Evolutionary conservation across 2,329 filamentous ascomycete species (phyloP), one percentile per base, ranked within the genome.

Genomic region (Berkeleyomyces basicola): DNA sequence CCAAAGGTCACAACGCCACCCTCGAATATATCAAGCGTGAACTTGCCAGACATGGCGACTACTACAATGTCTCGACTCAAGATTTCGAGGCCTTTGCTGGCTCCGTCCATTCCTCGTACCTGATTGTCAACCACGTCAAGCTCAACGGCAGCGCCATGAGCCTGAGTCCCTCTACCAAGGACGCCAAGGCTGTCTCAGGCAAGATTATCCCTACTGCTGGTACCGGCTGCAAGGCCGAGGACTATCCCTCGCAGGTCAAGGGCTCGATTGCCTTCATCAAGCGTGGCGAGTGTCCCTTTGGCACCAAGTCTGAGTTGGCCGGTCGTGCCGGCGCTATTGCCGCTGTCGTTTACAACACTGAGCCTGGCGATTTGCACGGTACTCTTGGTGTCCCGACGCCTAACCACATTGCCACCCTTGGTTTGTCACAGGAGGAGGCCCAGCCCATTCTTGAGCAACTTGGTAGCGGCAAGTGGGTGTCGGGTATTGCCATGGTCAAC

Each of bases 291-390:
- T 93, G 88, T 70, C 67, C 82, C 6, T 93, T 92, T 67, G 86
- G 84, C 9, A 73, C 78, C 64, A 93, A 93, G 75, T 85, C 85
- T 1, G 78, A 78, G 61, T 74, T 81, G 11, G 87, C 88, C 4
- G 85, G 84, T 49, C 77, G 76, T 58, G 86, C 86, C 1, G 86
- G 87, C 23, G 88, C 88, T 4, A 72, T 82, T 3, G 88, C 84
- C 1, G 86, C 84, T 0, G 74, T 93, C 11, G 77, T 93, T 59
- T 91, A 88, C 74, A 90, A 92, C 75, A 86, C 84, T 67, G 82
- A 82, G 58, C 73, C 78, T 0, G 86, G 82, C 1, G 71, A 74
- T 3, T 73, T 90, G 0, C 77, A 79, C 59, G 88, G 87, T 47
- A 91, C 87, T 0, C 76, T 93, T 3, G 87, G 85, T 9, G 76